Evolutionary conservation across 139 green algal species (phyloP).

Genomic region (Asterochloris erici): DNA sequence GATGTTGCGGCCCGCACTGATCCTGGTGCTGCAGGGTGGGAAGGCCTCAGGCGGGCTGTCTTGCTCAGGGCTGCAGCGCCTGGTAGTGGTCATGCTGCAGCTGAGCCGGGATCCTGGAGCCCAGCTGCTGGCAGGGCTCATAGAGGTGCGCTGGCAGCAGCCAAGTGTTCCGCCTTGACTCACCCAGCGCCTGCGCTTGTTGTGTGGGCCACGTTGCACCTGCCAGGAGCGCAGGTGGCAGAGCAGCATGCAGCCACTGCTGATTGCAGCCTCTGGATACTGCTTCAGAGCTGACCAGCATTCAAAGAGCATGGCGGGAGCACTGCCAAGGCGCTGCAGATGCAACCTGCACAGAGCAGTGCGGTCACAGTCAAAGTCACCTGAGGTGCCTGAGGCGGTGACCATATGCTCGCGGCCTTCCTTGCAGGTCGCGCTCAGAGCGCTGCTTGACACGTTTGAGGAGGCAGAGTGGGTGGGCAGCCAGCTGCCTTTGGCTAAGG

Average conservation of each 20-base stretch:
- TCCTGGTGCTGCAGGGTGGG: no score
- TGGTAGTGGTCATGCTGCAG: conserved; percentile 12
- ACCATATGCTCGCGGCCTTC: background rate
- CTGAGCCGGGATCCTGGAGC: conserved; percentile 16
- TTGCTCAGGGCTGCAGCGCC: background rate
- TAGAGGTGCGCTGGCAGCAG: conserved; percentile 6
- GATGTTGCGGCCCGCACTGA: no score
- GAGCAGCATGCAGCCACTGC: background rate
- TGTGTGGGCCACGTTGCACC: no score
- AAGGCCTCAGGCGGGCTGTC: background rate
- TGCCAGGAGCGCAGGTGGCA: background rate
- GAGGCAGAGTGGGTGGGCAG: conserved; percentile 7
- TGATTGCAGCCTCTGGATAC: background rate
- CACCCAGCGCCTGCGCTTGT: background rate
- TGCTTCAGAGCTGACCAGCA: background rate
- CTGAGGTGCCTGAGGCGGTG: background rate
- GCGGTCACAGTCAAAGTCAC: background rate
- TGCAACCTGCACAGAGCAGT: background rate
- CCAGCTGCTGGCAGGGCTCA: background rate
- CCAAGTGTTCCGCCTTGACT: background rate
- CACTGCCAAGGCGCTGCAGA: background rate
- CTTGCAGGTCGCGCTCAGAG: conserved; percentile 10
- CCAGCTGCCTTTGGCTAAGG: background rate
- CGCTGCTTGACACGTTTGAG: background rate
- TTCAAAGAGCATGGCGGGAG: no score